Evolutionary conservation across 441 rosid genomes (phyloP).

Genomic region (Erodium trifolium): DNA sequence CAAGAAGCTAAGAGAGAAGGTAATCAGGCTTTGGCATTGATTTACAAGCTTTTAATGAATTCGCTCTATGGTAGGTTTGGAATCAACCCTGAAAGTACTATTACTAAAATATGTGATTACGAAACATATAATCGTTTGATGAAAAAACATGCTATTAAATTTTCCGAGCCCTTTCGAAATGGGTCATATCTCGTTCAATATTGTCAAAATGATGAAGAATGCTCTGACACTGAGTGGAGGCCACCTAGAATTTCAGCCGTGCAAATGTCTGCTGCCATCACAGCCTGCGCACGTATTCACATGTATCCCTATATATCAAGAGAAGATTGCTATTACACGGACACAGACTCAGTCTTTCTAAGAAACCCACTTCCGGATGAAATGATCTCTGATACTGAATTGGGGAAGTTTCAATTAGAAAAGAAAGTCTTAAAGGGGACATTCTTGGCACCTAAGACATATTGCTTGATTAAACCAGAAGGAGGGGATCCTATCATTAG

Average conservation of each 20-base stretch:
- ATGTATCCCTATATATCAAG: background rate
- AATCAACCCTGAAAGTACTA: slow-evolving; percentile 14
- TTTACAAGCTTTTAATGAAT: slow-evolving; percentile 15
- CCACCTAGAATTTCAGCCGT: no score
- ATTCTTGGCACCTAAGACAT: background rate
- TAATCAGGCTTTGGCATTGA: slow-evolving; percentile 9
- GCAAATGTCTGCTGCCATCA: no score
- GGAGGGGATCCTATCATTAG: no score
- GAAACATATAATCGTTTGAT: background rate
- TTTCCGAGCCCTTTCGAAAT: no score
- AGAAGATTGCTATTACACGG: background rate
- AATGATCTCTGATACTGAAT: background rate
- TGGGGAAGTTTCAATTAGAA: background rate
- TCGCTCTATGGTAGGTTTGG: slow-evolving; percentile 18
- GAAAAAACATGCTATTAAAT: background rate
- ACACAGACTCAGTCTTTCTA: slow-evolving; percentile 1
- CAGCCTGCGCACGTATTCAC: slow-evolving; percentile 1
- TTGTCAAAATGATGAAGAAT: no score
- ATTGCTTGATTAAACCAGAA: no score
- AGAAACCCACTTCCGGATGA: slow-evolving; percentile 1
- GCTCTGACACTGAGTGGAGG: no score
- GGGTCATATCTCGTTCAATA: no score
- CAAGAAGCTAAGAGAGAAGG: slow-evolving; percentile 6
- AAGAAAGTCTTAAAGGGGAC: background rate
- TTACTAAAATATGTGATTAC: background rate